A percentile compares a stretch with the other conserved stretches of the same genome.
Evolutionary conservation across 78 protist species (phyloP).

Genomic region (Monocercomonoides exilis): DNA sequence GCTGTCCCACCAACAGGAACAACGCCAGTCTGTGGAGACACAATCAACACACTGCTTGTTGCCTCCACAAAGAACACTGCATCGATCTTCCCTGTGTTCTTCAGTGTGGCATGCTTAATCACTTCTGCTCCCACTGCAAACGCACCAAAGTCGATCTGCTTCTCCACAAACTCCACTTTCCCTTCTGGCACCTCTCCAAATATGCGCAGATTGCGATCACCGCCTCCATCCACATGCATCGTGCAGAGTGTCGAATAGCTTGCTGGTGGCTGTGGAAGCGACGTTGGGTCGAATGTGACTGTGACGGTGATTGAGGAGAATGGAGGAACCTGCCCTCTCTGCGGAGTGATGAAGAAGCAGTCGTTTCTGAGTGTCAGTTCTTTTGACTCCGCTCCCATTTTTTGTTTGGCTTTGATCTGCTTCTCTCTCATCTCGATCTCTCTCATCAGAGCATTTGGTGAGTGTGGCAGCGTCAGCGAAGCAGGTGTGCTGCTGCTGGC

Average conservation of each 20-base stretch:
- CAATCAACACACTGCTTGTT: not conserved
- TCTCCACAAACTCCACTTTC: not conserved
- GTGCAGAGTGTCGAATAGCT: not conserved
- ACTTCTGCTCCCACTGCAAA: constrained; percentile 27
- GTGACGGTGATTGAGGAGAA: not conserved
- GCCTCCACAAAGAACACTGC: not conserved
- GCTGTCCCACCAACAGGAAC: not conserved
- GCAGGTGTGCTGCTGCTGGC: not conserved
- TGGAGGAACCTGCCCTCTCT: not conserved
- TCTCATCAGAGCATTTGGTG: too few relatives aligned
- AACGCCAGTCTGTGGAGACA: not conserved
- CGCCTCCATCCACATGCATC: constrained; percentile 36
- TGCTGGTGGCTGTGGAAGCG: not conserved
- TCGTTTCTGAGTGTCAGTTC: not conserved
- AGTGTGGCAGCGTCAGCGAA: not conserved
- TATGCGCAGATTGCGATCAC: not conserved
- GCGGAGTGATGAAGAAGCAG: constrained; percentile 7
- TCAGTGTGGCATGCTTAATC: not conserved
- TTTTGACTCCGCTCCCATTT: too few relatives aligned
- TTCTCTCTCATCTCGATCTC: not conserved
- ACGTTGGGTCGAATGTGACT: constrained; percentile 6
- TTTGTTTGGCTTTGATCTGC: too few relatives aligned
- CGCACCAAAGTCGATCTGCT: constrained; percentile 32
- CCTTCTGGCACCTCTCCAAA: constrained; percentile 18
- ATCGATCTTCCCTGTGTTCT: not conserved